Evolutionary conservation across 176 grass and related monocot species (phyloP), one percentile per base, ranked within the genome.

Genomic region (Triticum urartu): DNA sequence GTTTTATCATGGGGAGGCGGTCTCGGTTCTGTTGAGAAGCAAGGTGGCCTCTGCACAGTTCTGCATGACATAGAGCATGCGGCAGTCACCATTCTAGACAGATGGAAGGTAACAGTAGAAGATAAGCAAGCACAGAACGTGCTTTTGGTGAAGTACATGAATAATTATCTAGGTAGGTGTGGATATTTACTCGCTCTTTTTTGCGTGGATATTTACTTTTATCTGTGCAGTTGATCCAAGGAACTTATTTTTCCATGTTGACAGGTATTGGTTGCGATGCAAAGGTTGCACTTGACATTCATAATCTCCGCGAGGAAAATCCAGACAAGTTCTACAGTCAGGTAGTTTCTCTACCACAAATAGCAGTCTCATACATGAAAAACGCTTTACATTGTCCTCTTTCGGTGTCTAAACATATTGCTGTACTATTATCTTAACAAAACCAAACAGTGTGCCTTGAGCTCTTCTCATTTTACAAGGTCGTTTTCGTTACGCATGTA

Each of bases 261-360:
- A 32, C 80, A 98, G 93, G 95, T n/a, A 86, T 98, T 0, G 95
- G 95, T 50, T 98, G 95, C 86, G 95, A 98, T 87, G 95, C 95
- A 54, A 98, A 98, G 86, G 93, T 98, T 87, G 95, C 95, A 11
- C 75, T 98, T 72, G 93, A 98, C 54, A 95, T 98, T 82, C 95
- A 98, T 87, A 95, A 93, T 93, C 89, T 98, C 20, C 95, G 93
- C 6, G 93, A 95, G 83, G 91, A 93, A 86, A 98, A 95, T 79
- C 95, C 95, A 87, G 95, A 98, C 63, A 98, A 93, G 84, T 98
- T 98, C 72, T 92, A 90, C 64, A 98, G 90, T 66, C 95, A 95
- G 93, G 95, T 95, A 89, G 38, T 24, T 52, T 10, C 28, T 83
- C 8, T 63, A 26, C 17, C 78, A 38, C 9, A 60, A 21, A 7